A percentile compares a stretch with the other conserved stretches of the same genome.
Evolutionary conservation across 257 asterid species (phyloP).

Genomic region (Haberlea rhodopensis): DNA sequence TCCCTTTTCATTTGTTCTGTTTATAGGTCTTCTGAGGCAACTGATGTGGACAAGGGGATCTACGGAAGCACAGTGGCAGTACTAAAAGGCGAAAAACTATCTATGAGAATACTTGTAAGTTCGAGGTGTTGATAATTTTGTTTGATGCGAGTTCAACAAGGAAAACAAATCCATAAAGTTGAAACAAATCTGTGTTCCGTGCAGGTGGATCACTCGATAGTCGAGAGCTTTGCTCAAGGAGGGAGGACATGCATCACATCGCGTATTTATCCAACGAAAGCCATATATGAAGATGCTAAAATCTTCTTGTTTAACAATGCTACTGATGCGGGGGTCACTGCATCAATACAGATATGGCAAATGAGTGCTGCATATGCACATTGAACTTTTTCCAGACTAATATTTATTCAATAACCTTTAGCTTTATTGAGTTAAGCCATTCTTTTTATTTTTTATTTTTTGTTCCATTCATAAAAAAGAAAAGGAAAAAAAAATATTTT

Average conservation of each 20-base stretch:
- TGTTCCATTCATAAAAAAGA: too few species aligned
- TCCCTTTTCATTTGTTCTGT: neutral
- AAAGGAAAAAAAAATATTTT: too few species aligned
- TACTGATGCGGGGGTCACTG: constrained; percentile 46
- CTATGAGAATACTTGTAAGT: constrained; percentile 64
- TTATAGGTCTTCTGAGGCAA: constrained; percentile 48
- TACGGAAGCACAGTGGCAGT: constrained; percentile 60
- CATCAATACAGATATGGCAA: constrained; percentile 60
- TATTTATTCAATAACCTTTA: too few species aligned
- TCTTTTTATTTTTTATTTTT: too few species aligned
- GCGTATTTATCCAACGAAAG: constrained; percentile 70
- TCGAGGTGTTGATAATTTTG: neutral
- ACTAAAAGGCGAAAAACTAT: constrained; percentile 51
- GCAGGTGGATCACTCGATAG: constrained; percentile 85
- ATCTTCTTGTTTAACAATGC: constrained; percentile 71
- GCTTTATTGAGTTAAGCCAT: too few species aligned
- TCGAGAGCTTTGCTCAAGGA: constrained; percentile 76
- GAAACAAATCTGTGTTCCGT: neutral
- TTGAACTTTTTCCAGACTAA: neutral
- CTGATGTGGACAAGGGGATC: constrained; percentile 47
- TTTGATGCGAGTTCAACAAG: neutral
- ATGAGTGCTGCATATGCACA: constrained; percentile 41
- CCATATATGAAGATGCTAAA: constrained; percentile 38
- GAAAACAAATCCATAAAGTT: neutral
- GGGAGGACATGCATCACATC: constrained; percentile 74